Conservation (phyloP, 2,329 filamentous ascomycete genomes). For the Microsporum audouinii region DNA sequence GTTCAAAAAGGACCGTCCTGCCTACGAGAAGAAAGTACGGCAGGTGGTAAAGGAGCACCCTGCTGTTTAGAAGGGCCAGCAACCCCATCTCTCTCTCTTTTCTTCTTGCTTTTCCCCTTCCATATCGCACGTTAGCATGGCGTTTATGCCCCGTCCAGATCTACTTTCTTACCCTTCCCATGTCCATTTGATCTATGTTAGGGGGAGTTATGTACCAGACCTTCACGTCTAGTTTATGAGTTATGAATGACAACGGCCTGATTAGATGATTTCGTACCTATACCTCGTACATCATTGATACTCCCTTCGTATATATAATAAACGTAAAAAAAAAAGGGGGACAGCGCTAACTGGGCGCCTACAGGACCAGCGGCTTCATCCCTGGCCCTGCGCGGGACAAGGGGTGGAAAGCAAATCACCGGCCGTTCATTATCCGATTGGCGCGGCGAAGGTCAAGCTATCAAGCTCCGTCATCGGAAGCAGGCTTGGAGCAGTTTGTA, state of each 20-base stretch:
- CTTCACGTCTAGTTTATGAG: neutral
- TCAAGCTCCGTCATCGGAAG: slow-evolving; percentile 2
- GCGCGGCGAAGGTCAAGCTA: neutral
- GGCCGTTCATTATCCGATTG: neutral
- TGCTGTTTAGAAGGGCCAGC: slow-evolving; percentile 39
- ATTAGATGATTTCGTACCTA: neutral
- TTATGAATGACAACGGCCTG: neutral
- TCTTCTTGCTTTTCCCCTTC: slow-evolving; percentile 9
- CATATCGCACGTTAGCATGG: neutral
- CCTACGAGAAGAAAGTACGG: slow-evolving; percentile 81
- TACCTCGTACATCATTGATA: too few species aligned
- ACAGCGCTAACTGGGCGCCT: neutral
- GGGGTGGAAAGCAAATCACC: neutral
- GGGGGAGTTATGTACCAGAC: neutral
- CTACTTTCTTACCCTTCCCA: neutral
- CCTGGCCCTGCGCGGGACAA: neutral
- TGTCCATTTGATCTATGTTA: neutral
- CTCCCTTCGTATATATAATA: neutral
- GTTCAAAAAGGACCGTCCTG: slow-evolving; percentile 76
- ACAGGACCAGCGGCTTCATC: neutral
- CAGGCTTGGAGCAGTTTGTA: neutral
- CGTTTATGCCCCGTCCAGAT: neutral
- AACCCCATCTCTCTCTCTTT: slow-evolving; percentile 2
- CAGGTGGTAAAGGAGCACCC: slow-evolving; percentile 84
- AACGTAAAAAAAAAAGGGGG: neutral